Evolutionary conservation across 1,284 basidiomycete genomes (phyloP), one percentile per base, ranked within the genome.

Genomic region (Rhodotorula sp.): DNA sequence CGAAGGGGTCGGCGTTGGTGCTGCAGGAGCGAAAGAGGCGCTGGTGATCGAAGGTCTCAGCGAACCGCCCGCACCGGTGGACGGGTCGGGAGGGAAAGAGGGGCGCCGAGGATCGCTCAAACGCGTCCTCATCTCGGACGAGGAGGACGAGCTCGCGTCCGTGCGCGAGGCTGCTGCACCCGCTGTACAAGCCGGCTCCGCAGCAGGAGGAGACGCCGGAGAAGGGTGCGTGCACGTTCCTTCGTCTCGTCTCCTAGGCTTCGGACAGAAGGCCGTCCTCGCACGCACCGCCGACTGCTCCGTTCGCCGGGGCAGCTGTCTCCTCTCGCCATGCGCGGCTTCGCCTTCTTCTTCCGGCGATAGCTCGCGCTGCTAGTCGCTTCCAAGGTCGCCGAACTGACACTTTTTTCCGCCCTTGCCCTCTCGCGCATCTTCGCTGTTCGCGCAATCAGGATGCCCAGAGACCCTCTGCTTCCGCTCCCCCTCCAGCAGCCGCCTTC

Each of bases 101-200:
- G n/a, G 42, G 34, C 41, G 61, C 19, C n/a, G 61, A 17, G 61
- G 64, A 17, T 65, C 64, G 56, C 48, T 65, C 46, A 65, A 65
- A 49, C 56, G 64, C 48, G 64, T 65, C 5, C 25, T 65, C 8
- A 34, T 52, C 9, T 50, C 55, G 41, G 55, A 58, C 48, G 64
- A 57, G 16, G 63, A 64, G n/a, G 64, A 65, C 41, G 54, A 64
- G 49, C 21, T 58, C 44, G 57, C 57, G 7, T 7, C 57, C 25
- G 57, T 58, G 2, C 9, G 44, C 19, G 12, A n/a, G 14, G 44
- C 44, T 7, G 44, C 21, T 25, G 44, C n/a, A n/a, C 34, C 34
- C 34, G 34, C 23, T 19, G 27, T 54, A 25, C 25, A 17, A 34
- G 34, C 34, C 34, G 34, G 34, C 34, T 34, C 34, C 34, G 34